Evolutionary conservation across 2,329 filamentous ascomycete genomes (phyloP).

Genomic region (Colletotrichum ledebouriae): DNA sequence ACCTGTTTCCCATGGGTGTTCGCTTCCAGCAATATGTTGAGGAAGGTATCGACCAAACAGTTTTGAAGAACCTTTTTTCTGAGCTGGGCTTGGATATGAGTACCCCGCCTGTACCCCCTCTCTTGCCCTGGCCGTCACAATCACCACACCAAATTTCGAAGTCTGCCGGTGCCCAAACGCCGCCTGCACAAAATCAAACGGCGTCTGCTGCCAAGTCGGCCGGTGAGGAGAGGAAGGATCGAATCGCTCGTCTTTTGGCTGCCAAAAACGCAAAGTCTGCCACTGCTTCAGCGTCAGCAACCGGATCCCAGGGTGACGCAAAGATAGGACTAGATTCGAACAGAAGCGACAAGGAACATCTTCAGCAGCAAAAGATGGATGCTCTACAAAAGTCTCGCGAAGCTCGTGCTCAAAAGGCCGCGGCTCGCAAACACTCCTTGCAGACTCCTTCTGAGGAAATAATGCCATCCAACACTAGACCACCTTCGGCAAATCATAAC

Average conservation of each 20-base stretch:
- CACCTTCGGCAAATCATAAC: constrained; percentile 2
- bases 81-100: constrained; percentile 73
- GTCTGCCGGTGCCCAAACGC: not conserved
- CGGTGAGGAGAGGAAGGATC: constrained; percentile 76
- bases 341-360: constrained; percentile 76
- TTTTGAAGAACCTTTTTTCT: constrained; percentile 75
- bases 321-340: constrained; percentile 40
- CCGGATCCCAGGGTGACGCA: constrained; percentile 17
- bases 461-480: constrained; percentile 10
- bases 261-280: constrained; percentile 72
- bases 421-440: constrained; percentile 34
- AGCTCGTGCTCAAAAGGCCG: constrained; percentile 54
- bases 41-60: constrained; percentile 75
- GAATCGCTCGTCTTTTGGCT: constrained; percentile 82
- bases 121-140: not conserved
- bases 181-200: constrained; percentile 4
- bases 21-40: constrained; percentile 79
- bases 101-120: constrained; percentile 41
- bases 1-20: constrained; percentile 75
- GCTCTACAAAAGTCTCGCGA: constrained; percentile 74
- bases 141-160: constrained; percentile 11
- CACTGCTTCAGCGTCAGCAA: constrained; percentile 23
- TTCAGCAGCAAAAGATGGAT: constrained; percentile 84
- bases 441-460: constrained; percentile 27
- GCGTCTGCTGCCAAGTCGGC: constrained; percentile 52